Evolutionary conservation across 2,329 filamentous ascomycete species (phyloP).

Genomic region (Neopestalotiopsis clavispora): DNA sequence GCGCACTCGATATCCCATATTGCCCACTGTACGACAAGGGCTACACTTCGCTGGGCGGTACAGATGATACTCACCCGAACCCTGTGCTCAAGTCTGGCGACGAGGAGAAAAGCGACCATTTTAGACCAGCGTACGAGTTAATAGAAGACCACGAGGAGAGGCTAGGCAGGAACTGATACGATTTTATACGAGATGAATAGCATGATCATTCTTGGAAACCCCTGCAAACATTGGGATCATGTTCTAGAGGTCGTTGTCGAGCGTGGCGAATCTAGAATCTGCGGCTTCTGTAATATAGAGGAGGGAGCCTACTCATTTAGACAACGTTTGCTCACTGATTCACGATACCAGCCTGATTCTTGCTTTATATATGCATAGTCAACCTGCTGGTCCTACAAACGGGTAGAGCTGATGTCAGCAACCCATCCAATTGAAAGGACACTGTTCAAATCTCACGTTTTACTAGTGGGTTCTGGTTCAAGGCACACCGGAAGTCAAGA

Average conservation of each 20-base stretch:
- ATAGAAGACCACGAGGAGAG: constrained; percentile 78
- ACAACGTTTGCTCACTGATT: not conserved
- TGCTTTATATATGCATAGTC: too few relatives aligned
- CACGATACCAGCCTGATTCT: not conserved
- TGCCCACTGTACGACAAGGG: constrained; percentile 85
- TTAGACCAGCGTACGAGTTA: constrained; percentile 77
- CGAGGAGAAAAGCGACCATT: constrained; percentile 39
- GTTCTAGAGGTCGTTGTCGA: not conserved
- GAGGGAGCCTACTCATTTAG: not conserved
- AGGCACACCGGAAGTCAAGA: not conserved
- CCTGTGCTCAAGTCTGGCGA: constrained; percentile 63
- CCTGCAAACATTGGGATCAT: not conserved
- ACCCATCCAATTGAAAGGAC: too few relatives aligned
- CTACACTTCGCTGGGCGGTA: constrained; percentile 92
- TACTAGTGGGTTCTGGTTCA: too few relatives aligned
- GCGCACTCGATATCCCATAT: constrained; percentile 79
- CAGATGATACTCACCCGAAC: constrained; percentile 87
- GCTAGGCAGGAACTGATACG: constrained; percentile 67
- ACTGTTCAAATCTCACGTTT: too few relatives aligned
- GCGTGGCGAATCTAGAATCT: not conserved
- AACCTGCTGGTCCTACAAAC: too few relatives aligned
- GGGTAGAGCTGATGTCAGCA: too few relatives aligned
- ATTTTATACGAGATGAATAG: not conserved
- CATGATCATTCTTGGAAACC: not conserved
- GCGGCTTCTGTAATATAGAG: constrained; percentile 1